Evolutionary conservation across 306 rosid genomes (phyloP).

Genomic region (Malus asiatica): DNA sequence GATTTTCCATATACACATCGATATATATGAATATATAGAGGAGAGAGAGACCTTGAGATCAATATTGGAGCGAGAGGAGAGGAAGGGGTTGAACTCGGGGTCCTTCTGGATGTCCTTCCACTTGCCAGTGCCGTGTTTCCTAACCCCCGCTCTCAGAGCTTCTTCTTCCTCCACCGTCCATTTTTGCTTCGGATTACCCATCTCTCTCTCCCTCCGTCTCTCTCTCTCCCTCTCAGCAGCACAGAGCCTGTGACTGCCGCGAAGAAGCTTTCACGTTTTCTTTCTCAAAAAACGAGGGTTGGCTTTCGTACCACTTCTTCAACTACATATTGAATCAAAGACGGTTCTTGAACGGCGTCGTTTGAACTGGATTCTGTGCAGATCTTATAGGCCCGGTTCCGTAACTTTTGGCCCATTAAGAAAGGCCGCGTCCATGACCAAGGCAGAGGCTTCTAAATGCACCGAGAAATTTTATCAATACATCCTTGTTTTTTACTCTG

Average conservation of each 20-base stretch:
- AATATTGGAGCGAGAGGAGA: conserved; percentile 38
- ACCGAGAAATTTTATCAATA: background rate
- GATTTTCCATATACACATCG: background rate
- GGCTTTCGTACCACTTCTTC: background rate
- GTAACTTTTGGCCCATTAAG: background rate
- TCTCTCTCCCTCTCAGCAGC: background rate
- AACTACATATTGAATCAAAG: background rate
- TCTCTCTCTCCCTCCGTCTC: background rate
- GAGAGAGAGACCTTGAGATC: conserved; percentile 35
- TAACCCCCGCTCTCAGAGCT: conserved; percentile 35
- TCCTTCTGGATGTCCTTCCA: conserved; percentile 49
- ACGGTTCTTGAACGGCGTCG: background rate
- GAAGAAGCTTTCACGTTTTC: background rate
- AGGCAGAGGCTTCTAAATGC: background rate
- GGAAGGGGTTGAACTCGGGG: conserved; percentile 38
- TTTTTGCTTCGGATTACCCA: conserved; percentile 45
- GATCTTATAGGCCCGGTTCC: no score
- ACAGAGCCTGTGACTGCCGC: background rate
- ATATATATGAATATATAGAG: background rate
- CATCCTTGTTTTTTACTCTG: background rate
- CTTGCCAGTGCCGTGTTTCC: conserved; percentile 40
- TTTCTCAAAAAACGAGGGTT: background rate
- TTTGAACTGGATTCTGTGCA: background rate
- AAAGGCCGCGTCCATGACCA: background rate
- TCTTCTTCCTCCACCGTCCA: conserved; percentile 48